These are phyloP conservation scores for Colletotrichum sansevieriae DNA, from an alignment of 2,329 filamentous ascomycete genomes.

Conservation along the genomic window DNA sequence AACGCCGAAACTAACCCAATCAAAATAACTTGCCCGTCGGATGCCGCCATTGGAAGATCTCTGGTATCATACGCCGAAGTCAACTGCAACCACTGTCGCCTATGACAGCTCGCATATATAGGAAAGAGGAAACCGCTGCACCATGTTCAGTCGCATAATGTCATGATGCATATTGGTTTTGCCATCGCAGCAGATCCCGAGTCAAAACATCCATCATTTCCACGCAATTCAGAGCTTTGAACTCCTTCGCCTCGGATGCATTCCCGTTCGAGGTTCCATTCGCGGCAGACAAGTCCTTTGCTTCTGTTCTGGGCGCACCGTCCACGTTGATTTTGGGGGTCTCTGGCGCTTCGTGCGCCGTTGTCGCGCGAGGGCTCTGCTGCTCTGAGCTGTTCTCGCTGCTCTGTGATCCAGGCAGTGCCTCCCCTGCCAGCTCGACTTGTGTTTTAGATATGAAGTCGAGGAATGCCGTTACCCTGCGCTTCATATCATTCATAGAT, in stretches of 20 bases:
- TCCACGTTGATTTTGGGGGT: slow-evolving; percentile 36
- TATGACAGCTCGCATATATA: slow-evolving; percentile 27
- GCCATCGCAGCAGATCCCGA: slow-evolving; percentile 85
- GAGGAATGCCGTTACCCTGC: slow-evolving; percentile 84
- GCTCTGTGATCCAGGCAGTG: slow-evolving; percentile 56
- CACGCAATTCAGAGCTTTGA: slow-evolving; percentile 81
- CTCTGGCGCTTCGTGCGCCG: slow-evolving; percentile 45
- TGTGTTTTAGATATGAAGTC: slow-evolving; percentile 93
- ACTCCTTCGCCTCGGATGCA: slow-evolving; percentile 62
- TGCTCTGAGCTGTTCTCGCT: slow-evolving; percentile 47
- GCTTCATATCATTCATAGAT: slow-evolving; percentile 89
- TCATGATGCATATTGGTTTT: slow-evolving; percentile 73
- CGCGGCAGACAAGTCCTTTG: slow-evolving; percentile 14
- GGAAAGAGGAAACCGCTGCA: slow-evolving; percentile 60
- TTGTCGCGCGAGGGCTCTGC: slow-evolving; percentile 44
- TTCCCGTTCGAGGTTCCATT: slow-evolving; percentile 41
- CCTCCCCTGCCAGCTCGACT: slow-evolving; percentile 82
- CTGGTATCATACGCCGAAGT: slow-evolving; percentile 37
- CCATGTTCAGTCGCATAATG: slow-evolving; percentile 44
- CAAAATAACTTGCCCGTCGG: slow-evolving; percentile 18
- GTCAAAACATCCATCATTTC: slow-evolving; percentile 94
- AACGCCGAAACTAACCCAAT: slow-evolving; percentile 31
- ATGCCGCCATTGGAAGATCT: slow-evolving; percentile 24
- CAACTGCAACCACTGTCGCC: slow-evolving; percentile 6
- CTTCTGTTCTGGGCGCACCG: slow-evolving; percentile 42